Evolutionary conservation across 208 protist species (phyloP).

Genomic region (Strigomonas galati): DNA sequence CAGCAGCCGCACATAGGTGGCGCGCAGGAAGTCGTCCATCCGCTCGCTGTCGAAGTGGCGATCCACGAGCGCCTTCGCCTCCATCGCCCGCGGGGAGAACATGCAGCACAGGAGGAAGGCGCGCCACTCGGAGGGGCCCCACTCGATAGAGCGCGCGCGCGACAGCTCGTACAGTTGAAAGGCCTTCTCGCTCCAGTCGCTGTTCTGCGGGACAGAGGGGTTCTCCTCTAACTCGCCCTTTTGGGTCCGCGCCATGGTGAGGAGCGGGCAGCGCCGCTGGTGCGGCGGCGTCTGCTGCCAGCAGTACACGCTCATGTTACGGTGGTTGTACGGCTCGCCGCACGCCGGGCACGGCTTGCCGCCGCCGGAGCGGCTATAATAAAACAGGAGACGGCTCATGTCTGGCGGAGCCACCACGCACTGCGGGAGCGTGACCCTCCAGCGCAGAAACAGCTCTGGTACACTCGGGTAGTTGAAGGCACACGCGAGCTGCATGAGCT

Average conservation of each 20-base stretch:
- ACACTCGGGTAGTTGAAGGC: conserved; percentile 79
- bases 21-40: conserved; percentile 88
- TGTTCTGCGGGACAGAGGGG: conserved; percentile 61
- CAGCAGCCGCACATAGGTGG: conserved; percentile 71
- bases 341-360: conserved; percentile 76
- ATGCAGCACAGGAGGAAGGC: conserved; percentile 85
- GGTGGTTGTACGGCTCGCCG: conserved; percentile 85
- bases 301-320: conserved; percentile 73
- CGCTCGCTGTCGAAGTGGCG: conserved; percentile 24
- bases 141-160: conserved; percentile 67
- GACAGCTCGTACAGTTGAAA: conserved; percentile 71
- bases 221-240: conserved; percentile 84
- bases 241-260: conserved; percentile 45
- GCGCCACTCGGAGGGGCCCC: conserved; percentile 83
- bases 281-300: conserved; percentile 79
- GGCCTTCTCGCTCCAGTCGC: conserved; percentile 67
- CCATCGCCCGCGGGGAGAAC: conserved; percentile 62
- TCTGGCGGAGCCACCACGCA: conserved; percentile 88
- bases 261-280: conserved; percentile 76
- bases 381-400: conserved; percentile 88
- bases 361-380: conserved; percentile 74
- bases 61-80: conserved; percentile 63
- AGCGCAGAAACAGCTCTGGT: conserved; percentile 79
- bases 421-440: conserved; percentile 75
- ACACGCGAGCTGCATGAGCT: conserved; percentile 89